Evolutionary conservation across 2,329 filamentous ascomycete species (phyloP), one percentile per base, ranked within the genome.

Genomic region (Volutella citrinella): DNA sequence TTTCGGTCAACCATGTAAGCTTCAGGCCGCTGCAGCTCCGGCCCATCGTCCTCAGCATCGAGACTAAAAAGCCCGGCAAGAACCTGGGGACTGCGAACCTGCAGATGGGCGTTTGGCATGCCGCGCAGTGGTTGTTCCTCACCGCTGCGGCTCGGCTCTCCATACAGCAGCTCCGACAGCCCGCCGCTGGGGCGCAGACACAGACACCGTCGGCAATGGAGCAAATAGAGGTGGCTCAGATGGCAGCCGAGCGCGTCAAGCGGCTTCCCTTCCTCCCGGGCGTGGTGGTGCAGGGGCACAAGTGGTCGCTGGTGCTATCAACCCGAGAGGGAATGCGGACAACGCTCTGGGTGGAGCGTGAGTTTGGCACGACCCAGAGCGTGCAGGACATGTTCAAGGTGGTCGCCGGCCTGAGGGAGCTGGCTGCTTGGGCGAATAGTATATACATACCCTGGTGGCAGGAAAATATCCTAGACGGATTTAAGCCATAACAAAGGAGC

Each of bases 51-150:
- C 24, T 38, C 16, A 24, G 35, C 22, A 38, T 38, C 17, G 24
- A 38, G 31, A 32, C 31, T 24, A 33, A 33, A 25, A 24, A 27
- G n/a, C 29, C 23, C 24, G 35, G 15, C 6, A 23, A 23, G 15
- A 14, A 20, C 11, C 20, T 32, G 15, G 26, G 33, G 13, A 15
- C 25, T 20, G 31, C 30, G 2, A 16, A 38, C 19, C 14, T 33
- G 19, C 30, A 38, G 35, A 38, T 38, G 19, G 35, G 34, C 7
- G 19, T 32, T 19, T 33, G 35, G 35, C 35, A 38, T 15, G 24
- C 24, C 12, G 17, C 25, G 10, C 30, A 38, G 19, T 38, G 35
- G 35, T 17, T 20, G 7, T 38, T 30, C n/a, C 22, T 38, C 14
- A 23, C 28, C 30, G 24, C 27, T 17, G 33, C 28, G 18, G 21